Conservation (phyloP, 139 green algal genomes). For the Chlorella sorokiniana region DNA sequence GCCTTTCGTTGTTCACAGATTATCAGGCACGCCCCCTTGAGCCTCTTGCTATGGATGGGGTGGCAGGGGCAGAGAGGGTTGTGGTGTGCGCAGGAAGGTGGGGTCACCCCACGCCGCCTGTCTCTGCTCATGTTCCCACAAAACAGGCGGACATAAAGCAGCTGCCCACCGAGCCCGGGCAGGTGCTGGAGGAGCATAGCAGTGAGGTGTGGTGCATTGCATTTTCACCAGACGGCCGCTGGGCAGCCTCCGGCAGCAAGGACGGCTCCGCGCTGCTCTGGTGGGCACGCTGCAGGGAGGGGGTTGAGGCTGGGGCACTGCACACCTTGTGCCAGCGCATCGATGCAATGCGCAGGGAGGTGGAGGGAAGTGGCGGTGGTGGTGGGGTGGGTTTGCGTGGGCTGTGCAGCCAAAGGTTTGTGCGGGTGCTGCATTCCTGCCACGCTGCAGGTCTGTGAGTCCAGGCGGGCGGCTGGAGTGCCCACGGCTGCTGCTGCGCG, state of each 20-base stretch:
- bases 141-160: slow-evolving; percentile 74
- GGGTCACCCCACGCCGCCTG: too few relatives aligned
- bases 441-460: slow-evolving; percentile 18
- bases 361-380: too few relatives aligned
- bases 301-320: too few relatives aligned
- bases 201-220: slow-evolving; percentile 59
- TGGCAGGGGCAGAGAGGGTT: too few relatives aligned
- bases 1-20: slow-evolving; percentile 72
- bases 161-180: slow-evolving; percentile 60
- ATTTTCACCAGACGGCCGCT: slow-evolving; percentile 36
- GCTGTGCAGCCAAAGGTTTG: too few relatives aligned
- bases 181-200: slow-evolving; percentile 50
- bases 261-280: slow-evolving; percentile 73
- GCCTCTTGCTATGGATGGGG: too few relatives aligned
- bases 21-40: slow-evolving; percentile 48
- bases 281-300: too few relatives aligned
- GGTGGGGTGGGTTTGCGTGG: too few relatives aligned
- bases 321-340: too few relatives aligned
- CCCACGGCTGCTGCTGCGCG: slow-evolving; percentile 9
- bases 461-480: neutral
- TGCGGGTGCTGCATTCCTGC: neutral
- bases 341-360: too few relatives aligned
- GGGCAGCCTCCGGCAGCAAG: slow-evolving; percentile 82
- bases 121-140: too few relatives aligned
- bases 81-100: too few relatives aligned